Evolutionary conservation across 306 rosid species (phyloP), one percentile per base, ranked within the genome.

Genomic region (Gastrolobium bilobum): DNA sequence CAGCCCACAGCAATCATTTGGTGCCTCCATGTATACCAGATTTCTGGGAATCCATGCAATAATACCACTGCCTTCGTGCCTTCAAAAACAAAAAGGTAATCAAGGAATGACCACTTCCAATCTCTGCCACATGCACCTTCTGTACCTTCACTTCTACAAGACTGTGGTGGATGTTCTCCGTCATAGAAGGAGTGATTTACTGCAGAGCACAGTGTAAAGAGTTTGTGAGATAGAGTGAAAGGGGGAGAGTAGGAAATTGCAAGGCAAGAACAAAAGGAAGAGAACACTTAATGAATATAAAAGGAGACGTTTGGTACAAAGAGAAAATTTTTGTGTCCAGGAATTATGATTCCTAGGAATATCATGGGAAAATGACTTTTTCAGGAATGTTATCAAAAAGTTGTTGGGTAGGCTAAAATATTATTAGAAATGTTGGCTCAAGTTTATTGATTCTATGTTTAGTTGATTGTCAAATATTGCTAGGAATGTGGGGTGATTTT

Each of bases 41-140:
- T 89, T 75, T 92, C 97, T 42, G 93, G 97, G 69, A 90, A 92
- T 54, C 97, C 97, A 68, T 90, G 97, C 48, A 92, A 61, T 87
- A 92, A 90, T 11, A 92, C 30, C 80, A 90, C 97, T 64, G 81
- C 87, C 83, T 90, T 88, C 4, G 86, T 67, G 9, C 95, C 95
- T 87, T 81, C 54, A 67, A 10, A 63, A 57, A 73, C 35, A 43
- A 5, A 80, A 47, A 26, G 0, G 61, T 46, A 29, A 48, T 2
- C 13, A 10, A 4, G 59, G 31, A 38, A 10, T 59, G 35, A 79
- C 87, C 89, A 31, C 40, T 79, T 86, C 91, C 93, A 15, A 87
- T 84, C 84, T 87, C 90, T 38, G 96, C 93, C 35, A 90, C 91
- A 68, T 90, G 93, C 35, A 92, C 85, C 77, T 90, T 90, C 31